Evolutionary conservation across 345 rosid genomes (phyloP).

Genomic region (Dimocarpus longan): DNA sequence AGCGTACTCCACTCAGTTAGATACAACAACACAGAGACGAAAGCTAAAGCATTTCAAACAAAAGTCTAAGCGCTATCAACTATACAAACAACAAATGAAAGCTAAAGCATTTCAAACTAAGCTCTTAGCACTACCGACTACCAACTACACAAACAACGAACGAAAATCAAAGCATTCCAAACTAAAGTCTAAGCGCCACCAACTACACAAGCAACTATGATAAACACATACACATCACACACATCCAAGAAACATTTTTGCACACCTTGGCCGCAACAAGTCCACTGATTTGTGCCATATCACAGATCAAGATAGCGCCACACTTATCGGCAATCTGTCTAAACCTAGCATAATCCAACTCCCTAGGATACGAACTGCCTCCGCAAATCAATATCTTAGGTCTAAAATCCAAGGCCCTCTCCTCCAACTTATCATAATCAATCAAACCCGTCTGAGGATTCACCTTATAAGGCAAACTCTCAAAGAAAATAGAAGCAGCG

Average conservation of each 20-base stretch:
- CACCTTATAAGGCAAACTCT: slow-evolving; percentile 82
- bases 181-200: not conserved
- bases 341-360: slow-evolving; percentile 79
- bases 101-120: no score
- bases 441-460: slow-evolving; percentile 68
- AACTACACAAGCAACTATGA: not conserved
- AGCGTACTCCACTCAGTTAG: not conserved
- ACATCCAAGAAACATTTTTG: not conserved
- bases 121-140: no score
- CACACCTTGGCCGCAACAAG: slow-evolving; percentile 90
- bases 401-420: slow-evolving; percentile 79
- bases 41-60: not conserved
- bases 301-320: slow-evolving; percentile 71
- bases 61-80: no score
- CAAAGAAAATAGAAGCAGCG: slow-evolving; percentile 77
- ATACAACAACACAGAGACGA: not conserved
- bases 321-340: slow-evolving; percentile 76
- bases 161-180: not conserved
- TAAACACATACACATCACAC: not conserved
- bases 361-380: slow-evolving; percentile 87
- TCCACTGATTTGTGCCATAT: slow-evolving; percentile 87
- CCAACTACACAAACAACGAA: not conserved
- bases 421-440: slow-evolving; percentile 82
- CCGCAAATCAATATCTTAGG: slow-evolving; percentile 89
- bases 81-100: no score